phyloP scores from a whole-genome alignment of 805 yeast genomes.

The Candida koratica region DNA sequence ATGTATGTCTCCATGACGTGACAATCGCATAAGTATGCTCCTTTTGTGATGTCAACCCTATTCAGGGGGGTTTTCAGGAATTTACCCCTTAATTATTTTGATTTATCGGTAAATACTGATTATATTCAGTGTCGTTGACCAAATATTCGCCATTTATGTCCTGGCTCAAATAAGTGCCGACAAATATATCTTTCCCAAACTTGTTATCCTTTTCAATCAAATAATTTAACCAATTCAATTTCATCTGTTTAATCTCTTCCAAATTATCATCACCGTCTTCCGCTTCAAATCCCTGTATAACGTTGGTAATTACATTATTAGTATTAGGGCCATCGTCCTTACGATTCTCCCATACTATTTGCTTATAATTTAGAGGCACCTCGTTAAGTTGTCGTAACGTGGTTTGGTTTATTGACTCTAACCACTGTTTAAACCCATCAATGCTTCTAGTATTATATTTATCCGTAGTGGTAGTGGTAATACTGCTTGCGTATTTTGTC shows the following conservation, averaged over 20 bases:
- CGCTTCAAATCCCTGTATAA: slow-evolving; percentile 24
- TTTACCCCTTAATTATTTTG: too few relatives aligned
- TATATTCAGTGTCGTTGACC: slow-evolving; percentile 10
- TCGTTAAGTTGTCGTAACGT: slow-evolving; percentile 14
- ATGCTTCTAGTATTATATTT: slow-evolving; percentile 33
- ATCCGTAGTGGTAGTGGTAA: slow-evolving; percentile 8
- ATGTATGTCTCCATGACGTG: too few relatives aligned
- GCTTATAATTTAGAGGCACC: slow-evolving; percentile 28
- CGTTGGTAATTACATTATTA: slow-evolving; percentile 22
- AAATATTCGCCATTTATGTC: slow-evolving; percentile 13
- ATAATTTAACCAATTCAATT: slow-evolving; percentile 34
- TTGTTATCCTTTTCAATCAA: slow-evolving; percentile 32
- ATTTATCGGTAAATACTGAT: slow-evolving; percentile 14
- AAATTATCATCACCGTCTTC: slow-evolving; percentile 19
- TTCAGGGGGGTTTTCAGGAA: too few relatives aligned
- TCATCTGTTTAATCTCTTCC: slow-evolving; percentile 18
- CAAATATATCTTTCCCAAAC: slow-evolving; percentile 31
- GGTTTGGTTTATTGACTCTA: slow-evolving; percentile 24
- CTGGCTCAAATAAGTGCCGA: slow-evolving; percentile 5
- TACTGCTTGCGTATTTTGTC: too few relatives aligned
- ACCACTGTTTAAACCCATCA: slow-evolving; percentile 38
- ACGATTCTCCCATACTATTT: slow-evolving; percentile 35
- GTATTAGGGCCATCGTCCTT: slow-evolving; percentile 30
- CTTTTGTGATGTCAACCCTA: too few relatives aligned
- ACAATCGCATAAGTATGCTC: too few relatives aligned